Evolutionary conservation across 345 rosid species (phyloP), one percentile per base, ranked within the genome.

Genomic region (Hibiscus mutabilis): DNA sequence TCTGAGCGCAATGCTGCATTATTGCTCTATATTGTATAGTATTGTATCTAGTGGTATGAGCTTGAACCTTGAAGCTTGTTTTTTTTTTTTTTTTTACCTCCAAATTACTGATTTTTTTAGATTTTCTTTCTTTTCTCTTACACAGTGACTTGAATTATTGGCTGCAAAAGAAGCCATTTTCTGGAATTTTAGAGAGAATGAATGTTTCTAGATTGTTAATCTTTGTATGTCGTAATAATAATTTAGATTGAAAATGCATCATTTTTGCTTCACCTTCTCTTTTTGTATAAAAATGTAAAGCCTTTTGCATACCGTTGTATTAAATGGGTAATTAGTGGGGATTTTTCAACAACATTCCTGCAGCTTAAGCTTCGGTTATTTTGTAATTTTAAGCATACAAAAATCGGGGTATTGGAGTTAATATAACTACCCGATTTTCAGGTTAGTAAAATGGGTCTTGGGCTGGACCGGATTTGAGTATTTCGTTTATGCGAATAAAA

Each of bases 21-120:
- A 7, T 79, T 68, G 75, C 78, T 47, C 59, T 83, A 37, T 79
- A 44, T 77, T 89, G 93, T 88, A 85, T 86, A 86, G 87, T 80
- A 76, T 76, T 88, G 82, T 87, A 80, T 81, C 51, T 84, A 79
- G 25, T 81, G 64, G 79, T 85, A 79, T 84, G 90, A 83, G 67
- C 33, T 47, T 51, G 6, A 66, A 37, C 66, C 69, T n/a, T n/a
- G n/a, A n/a, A n/a, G n/a, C n/a, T n/a, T n/a, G n/a, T 7, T 33
- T 37, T 37, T 67, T 73, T 33, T 9, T 70, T 47, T 13, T 27
- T 3, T 68, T 59, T n/a, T 44, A 42, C 3, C 61, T 33, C 57
- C 64, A n/a, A n/a, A n/a, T n/a, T n/a, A n/a, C n/a, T n/a, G n/a
- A 64, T 78, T 60, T 70, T 74, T 53, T 6, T 24, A 2, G 2